These are phyloP conservation scores for Trichoderma gracile DNA, from an alignment of 2,329 filamentous ascomycete species.

Conservation along the genomic window DNA sequence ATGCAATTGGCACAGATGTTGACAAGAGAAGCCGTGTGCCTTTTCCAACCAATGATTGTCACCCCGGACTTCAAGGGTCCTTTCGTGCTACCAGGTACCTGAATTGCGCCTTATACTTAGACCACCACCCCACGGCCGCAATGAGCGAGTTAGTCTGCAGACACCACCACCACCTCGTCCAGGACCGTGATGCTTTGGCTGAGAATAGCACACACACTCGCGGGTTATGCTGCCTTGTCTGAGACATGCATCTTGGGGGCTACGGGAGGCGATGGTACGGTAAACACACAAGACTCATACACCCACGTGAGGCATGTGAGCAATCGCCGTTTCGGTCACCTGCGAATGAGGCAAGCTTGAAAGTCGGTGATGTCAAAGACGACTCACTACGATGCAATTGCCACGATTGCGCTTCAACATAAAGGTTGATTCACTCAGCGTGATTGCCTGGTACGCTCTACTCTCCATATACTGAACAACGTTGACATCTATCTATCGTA, in stretches of 20 bases:
- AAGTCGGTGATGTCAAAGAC: not conserved
- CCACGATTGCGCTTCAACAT: not conserved
- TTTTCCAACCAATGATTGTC: not conserved
- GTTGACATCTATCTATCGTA: slow-evolving; percentile 11
- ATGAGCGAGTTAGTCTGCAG: not conserved
- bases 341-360: not conserved
- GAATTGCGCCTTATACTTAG: not conserved
- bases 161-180: slow-evolving; percentile 23
- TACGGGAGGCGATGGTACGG: slow-evolving; percentile 18
- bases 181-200: slow-evolving; percentile 12
- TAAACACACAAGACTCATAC: slow-evolving; percentile 7
- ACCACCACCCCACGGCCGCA: slow-evolving; percentile 14
- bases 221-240: slow-evolving; percentile 24
- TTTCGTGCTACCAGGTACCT: slow-evolving; percentile 6
- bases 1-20: not conserved
- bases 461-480: not conserved
- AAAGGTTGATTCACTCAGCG: not conserved
- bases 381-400: not conserved
- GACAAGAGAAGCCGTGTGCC: not conserved
- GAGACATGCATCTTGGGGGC: slow-evolving; percentile 25
- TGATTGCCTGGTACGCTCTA: not conserved
- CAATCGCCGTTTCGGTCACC: slow-evolving; percentile 15
- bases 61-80: slow-evolving; percentile 1
- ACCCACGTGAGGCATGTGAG: slow-evolving; percentile 17
- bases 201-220: slow-evolving; percentile 13